Percentiles rank a stretch among this genome's conserved stretches.
phyloP scores from a whole-genome alignment of 371 early-diverging fungal genomes.

The Batrachochytrium dendrobatidis region DNA sequence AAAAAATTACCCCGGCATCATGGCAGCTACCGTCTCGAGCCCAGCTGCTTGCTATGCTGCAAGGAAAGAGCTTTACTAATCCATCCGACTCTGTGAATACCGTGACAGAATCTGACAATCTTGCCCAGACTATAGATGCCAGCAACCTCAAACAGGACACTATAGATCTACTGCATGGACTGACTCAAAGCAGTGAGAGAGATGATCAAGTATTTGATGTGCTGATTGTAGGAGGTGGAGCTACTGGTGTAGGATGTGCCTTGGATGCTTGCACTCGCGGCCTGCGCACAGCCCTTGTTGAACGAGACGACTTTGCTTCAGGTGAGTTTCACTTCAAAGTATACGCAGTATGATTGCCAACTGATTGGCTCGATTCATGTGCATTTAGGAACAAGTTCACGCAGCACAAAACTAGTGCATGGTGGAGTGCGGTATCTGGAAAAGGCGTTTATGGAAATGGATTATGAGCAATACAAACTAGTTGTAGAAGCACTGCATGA shows the following conservation, averaged over 20 bases:
- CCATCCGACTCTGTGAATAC: constrained; percentile 1
- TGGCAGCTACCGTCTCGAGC: constrained; percentile 27
- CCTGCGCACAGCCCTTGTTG: constrained; percentile 93
- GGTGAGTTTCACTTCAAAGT: constrained; percentile 36
- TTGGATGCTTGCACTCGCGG: constrained; percentile 97
- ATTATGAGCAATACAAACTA: constrained; percentile 94
- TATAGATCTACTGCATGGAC: no score
- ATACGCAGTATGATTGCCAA: not conserved
- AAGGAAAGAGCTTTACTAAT: constrained; percentile 19
- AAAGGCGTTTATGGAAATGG: constrained; percentile 93
- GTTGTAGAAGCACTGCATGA: constrained; percentile 97
- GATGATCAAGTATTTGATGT: constrained; percentile 65
- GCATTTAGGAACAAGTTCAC: constrained; percentile 81
- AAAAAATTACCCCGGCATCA: not conserved
- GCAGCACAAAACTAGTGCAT: constrained; percentile 97
- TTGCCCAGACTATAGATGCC: no score
- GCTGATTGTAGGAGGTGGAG: constrained; percentile 96
- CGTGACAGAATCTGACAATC: not conserved
- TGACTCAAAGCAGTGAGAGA: no score
- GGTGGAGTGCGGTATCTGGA: constrained; percentile 99
- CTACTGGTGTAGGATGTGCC: constrained; percentile 95
- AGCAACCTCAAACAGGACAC: no score
- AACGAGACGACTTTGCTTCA: constrained; percentile 93
- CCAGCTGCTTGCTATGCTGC: constrained; percentile 29
- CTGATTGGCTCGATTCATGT: not conserved